Evolutionary conservation across 2,329 filamentous ascomycete species (phyloP), one percentile per base, ranked within the genome.

Genomic region (Moelleriella libera): DNA sequence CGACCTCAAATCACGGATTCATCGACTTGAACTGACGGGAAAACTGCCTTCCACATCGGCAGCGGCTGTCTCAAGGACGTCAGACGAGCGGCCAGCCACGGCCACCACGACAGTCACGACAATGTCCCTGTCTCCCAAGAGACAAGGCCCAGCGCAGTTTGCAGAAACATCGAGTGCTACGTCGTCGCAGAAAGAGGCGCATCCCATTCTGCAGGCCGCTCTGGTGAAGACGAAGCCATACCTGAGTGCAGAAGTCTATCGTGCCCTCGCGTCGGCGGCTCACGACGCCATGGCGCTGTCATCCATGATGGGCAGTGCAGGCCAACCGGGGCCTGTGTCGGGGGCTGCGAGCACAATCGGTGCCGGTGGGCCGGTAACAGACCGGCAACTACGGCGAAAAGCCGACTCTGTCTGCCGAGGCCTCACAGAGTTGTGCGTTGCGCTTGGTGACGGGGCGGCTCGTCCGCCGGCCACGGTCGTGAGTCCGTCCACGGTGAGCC

Each of bases 381-480:
- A 98, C 60, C 80, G 92, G 45, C 87, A 94, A 60, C 72, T 95
- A 12, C 80, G 88, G 45, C 80, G 90, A 52, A 96, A 95, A 64
- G 87, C 88, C 30, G 90, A 98, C 60, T 88, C 85, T 58, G 80
- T 98, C 60, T 97, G 92, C 62, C 83, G 90, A 47, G 92, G 85
- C 58, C 68, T 98, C 53, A 97, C 90, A 0, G 92, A 98, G 63
- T 72, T 98, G 6, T 95, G 88, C 60, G 76, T 98, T 48, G 85
- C 88, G 1, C 69, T 98, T 47, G 81, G 82, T 31, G 84, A 79
- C 41, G 61, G 60, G 4, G 43, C 45, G 29, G 41, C 45, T 28
- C 57, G 53, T 30, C 46, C 53, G 31, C 44, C 48, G 21, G 12
- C 50, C 49, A 50, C 48, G 14, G 12, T 46, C 41, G 21, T 49